Evolutionary conservation across 1,284 basidiomycete species (phyloP).

Genomic region (Waitea zeae): DNA sequence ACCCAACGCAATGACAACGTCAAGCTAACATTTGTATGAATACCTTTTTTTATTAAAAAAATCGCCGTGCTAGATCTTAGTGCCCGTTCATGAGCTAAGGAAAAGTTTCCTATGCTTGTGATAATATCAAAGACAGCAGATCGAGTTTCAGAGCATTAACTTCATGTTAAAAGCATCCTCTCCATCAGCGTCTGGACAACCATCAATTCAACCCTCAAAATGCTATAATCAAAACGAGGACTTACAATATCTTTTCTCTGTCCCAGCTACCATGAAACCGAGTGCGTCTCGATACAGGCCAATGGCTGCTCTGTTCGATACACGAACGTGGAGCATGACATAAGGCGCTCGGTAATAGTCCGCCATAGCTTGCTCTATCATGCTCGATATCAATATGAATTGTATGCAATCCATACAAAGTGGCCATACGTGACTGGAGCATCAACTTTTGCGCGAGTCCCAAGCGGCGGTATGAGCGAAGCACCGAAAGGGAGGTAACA

Average conservation of each 20-base stretch:
- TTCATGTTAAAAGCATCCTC: conserved; percentile 89
- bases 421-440: conserved; percentile 64
- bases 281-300: conserved; percentile 71
- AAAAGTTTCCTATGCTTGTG: no score
- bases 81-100: no score
- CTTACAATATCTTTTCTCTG: conserved; percentile 77
- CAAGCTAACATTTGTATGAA: no score
- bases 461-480: conserved; percentile 69
- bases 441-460: conserved; percentile 82
- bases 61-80: no score
- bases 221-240: conserved; percentile 8
- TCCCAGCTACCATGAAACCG: conserved; percentile 60
- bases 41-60: no score
- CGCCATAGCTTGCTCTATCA: conserved; percentile 73
- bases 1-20: no score
- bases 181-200: conserved; percentile 64
- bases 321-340: conserved; percentile 76
- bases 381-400: conserved; percentile 2
- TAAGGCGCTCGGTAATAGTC: conserved; percentile 61
- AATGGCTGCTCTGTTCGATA: conserved; percentile 75
- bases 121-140: no score
- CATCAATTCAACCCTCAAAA: conserved; percentile 2
- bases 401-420: conserved; percentile 2
- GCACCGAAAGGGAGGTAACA: conserved; percentile 83
- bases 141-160: conserved; percentile 41